Evolutionary conservation across 2,329 filamentous ascomycete genomes (phyloP).

Genomic region (Fusarium drepaniforme): DNA sequence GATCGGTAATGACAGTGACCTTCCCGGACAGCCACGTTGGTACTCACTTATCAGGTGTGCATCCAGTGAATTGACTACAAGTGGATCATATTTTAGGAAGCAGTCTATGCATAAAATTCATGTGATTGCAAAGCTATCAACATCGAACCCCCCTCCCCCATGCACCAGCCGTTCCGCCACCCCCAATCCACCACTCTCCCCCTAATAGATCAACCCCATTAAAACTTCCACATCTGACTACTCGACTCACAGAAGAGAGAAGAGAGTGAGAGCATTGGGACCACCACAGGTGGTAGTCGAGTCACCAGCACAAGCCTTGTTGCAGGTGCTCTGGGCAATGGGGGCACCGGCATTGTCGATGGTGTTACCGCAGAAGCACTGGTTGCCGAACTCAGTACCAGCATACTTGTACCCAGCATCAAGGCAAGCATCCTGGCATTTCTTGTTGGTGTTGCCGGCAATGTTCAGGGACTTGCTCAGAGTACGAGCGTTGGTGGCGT

Average conservation of each 20-base stretch:
- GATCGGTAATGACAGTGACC: not conserved
- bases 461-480: not conserved
- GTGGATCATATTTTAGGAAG: not conserved
- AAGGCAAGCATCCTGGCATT: not conserved
- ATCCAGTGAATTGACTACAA: not conserved
- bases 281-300: not conserved
- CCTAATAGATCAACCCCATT: not conserved
- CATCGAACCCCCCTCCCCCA: not conserved
- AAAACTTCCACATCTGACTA: not conserved
- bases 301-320: not conserved
- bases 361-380: not conserved
- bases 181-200: not conserved
- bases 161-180: not conserved
- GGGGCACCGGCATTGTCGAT: not conserved
- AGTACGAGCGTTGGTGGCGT: not conserved
- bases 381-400: not conserved
- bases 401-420: not conserved
- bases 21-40: not conserved
- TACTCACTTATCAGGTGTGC: not conserved
- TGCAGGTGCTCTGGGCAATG: not conserved
- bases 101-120: not conserved
- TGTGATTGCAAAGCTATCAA: not conserved
- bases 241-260: not conserved
- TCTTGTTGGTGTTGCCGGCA: not conserved
- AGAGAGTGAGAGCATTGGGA: not conserved